A percentile compares a stretch with the other conserved stretches of the same genome.
phyloP scores from a whole-genome alignment of 768 basidiomycete genomes.

The Fomitopsis pulvina region DNA sequence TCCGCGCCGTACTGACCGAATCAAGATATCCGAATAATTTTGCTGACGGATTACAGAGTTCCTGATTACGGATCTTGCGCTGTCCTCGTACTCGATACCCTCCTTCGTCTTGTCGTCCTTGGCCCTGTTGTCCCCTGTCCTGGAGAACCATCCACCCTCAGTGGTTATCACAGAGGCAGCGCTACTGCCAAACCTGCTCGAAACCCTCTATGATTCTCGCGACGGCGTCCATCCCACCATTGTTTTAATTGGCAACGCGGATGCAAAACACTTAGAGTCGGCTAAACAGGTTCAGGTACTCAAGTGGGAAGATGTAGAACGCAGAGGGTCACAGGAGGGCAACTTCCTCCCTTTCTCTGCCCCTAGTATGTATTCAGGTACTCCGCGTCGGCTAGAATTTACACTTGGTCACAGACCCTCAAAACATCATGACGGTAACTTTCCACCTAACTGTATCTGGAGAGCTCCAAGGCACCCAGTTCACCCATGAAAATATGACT shows the following conservation, averaged over 20 bases:
- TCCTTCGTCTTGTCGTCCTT: conserved; percentile 60
- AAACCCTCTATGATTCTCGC: conserved; percentile 58
- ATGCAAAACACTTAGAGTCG: conserved; percentile 37
- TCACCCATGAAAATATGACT: conserved; percentile 83
- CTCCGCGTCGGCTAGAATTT: neutral
- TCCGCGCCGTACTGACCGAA: too few relatives aligned
- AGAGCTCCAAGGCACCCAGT: conserved; percentile 50
- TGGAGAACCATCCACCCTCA: conserved; percentile 61
- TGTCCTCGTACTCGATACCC: conserved; percentile 61
- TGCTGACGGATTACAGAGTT: conserved; percentile 45
- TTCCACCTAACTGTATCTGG: conserved; percentile 52
- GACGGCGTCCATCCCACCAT: conserved; percentile 47
- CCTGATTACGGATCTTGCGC: conserved; percentile 71
- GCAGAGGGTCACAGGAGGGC: conserved; percentile 45
- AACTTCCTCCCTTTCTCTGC: conserved; percentile 36
- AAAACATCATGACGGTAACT: conserved; percentile 61
- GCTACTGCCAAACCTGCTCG: conserved; percentile 63
- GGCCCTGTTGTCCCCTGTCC: conserved; percentile 54
- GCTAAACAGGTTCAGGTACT: conserved; percentile 50
- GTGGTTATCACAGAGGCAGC: conserved; percentile 66
- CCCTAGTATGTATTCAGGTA: conserved; percentile 43
- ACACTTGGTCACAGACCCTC: conserved; percentile 35
- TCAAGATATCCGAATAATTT: conserved; percentile 2
- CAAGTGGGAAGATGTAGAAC: conserved; percentile 66
- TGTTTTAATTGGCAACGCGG: conserved; percentile 66